Percentiles rank a stretch among this genome's conserved stretches.
Evolutionary conservation across 1,284 basidiomycete species (phyloP).

Genomic region (Flammula alnicola): DNA sequence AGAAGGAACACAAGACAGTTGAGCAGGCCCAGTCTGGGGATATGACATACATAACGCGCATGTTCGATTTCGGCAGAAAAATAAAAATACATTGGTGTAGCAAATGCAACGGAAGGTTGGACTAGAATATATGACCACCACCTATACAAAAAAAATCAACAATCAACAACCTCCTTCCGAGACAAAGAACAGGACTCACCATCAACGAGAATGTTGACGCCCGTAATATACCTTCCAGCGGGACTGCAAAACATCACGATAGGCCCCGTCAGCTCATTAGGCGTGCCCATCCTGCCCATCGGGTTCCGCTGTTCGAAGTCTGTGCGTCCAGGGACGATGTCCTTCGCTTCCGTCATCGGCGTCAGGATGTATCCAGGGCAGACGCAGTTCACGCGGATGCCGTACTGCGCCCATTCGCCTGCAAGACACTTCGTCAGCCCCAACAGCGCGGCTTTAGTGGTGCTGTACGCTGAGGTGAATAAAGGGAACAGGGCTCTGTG

Average conservation of each 20-base stretch:
- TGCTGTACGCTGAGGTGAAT: slow-evolving; percentile 42
- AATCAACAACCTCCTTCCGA: not conserved
- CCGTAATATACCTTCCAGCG: slow-evolving; percentile 49
- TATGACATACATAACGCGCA: too few species aligned
- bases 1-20: too few species aligned
- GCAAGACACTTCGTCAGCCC: slow-evolving; percentile 39
- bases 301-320: slow-evolving; percentile 44
- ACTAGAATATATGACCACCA: slow-evolving; percentile 3
- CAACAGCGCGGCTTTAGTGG: slow-evolving; percentile 38
- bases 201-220: slow-evolving; percentile 44
- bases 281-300: slow-evolving; percentile 47
- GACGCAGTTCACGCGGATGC: slow-evolving; percentile 47
- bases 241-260: slow-evolving; percentile 45
- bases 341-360: slow-evolving; percentile 40
- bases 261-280: slow-evolving; percentile 43
- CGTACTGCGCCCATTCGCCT: slow-evolving; percentile 46
- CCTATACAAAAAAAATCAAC: not conserved
- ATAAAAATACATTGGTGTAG: too few species aligned
- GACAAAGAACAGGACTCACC: slow-evolving; percentile 29
- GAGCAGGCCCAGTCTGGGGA: too few species aligned
- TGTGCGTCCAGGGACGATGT: slow-evolving; percentile 32
- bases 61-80: too few species aligned
- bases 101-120: too few species aligned
- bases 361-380: slow-evolving; percentile 52
- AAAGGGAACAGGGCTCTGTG: slow-evolving; percentile 46